Conservation (phyloP, 1,284 basidiomycete species). For the Leccinum subspadiceum region DNA sequence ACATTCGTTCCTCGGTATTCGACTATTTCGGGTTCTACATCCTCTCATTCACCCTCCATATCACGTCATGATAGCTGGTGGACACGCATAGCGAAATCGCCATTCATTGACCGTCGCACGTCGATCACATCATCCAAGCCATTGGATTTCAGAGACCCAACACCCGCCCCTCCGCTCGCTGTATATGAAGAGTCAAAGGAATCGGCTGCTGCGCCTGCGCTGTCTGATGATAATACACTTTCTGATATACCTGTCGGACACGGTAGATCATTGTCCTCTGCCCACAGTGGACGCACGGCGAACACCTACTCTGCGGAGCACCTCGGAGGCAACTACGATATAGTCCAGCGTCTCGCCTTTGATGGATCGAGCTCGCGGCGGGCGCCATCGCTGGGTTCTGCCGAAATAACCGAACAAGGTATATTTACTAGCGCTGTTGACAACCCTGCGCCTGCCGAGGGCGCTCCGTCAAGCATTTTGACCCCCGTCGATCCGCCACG, state of each 20-base stretch:
- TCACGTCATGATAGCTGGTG: constrained; percentile 48
- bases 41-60: constrained; percentile 32
- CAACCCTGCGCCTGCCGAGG: constrained; percentile 9
- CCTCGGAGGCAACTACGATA: constrained; percentile 63
- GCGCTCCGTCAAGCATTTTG: constrained; percentile 10
- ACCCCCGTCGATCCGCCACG: constrained; percentile 17
- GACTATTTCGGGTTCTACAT: constrained; percentile 26
- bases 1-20: constrained; percentile 13
- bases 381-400: constrained; percentile 24
- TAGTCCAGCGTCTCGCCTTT: constrained; percentile 56
- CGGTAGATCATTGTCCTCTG: constrained; percentile 48
- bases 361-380: constrained; percentile 30
- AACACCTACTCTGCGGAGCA: constrained; percentile 65
- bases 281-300: constrained; percentile 54
- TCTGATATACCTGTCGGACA: constrained; percentile 28
- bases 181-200: constrained; percentile 53
- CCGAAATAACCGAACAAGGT: constrained; percentile 24
- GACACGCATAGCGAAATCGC: constrained; percentile 42
- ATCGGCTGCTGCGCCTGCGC: constrained; percentile 33
- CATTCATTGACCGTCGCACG: constrained; percentile 41
- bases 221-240: constrained; percentile 14
- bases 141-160: constrained; percentile 69
- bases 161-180: constrained; percentile 59
- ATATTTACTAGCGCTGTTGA: constrained; percentile 11
- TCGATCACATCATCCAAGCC: constrained; percentile 45